phyloP scores from a whole-genome alignment of 805 yeast species.

The Starmerella lactis-condensi region DNA sequence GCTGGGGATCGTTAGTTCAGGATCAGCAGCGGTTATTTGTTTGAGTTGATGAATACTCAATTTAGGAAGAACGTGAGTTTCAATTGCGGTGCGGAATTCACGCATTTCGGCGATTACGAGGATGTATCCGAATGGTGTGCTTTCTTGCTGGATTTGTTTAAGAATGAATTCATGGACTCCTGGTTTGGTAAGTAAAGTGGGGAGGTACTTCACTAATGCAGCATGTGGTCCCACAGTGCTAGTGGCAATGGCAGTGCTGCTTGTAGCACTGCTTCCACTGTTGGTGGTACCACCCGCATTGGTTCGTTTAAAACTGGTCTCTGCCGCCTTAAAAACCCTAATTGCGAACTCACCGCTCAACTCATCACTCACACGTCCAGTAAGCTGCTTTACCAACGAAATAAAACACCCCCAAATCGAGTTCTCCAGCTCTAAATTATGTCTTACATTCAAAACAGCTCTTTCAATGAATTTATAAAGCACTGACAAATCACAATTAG shows the following conservation, averaged over 20 bases:
- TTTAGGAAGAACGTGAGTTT: background rate
- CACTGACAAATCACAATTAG: conserved; percentile 4
- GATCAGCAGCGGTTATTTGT: conserved; percentile 1
- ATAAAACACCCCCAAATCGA: conserved; percentile 18
- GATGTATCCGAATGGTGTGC: conserved; percentile 5
- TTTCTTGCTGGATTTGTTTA: conserved; percentile 2
- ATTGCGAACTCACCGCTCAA: too few relatives aligned
- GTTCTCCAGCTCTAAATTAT: conserved; percentile 12
- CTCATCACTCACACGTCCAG: conserved; percentile 1
- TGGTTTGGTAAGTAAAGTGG: too few relatives aligned
- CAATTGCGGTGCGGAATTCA: conserved; percentile 1
- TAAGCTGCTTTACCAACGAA: conserved; percentile 1
- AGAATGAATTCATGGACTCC: too few relatives aligned
- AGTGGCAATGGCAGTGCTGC: too few relatives aligned
- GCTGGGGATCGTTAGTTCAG: conserved; percentile 1
- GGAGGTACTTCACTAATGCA: too few relatives aligned
- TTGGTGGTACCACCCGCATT: too few relatives aligned
- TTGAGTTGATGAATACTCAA: background rate
- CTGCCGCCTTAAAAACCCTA: conserved; percentile 7
- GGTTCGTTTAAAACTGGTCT: conserved; percentile 5
- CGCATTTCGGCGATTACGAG: conserved; percentile 5
- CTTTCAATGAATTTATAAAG: conserved; percentile 10
- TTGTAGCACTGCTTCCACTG: too few relatives aligned
- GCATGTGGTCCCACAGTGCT: too few relatives aligned
- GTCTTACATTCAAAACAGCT: conserved; percentile 4